Evolutionary conservation across 805 yeast species (phyloP).

Genomic region (Priceomyces medius): DNA sequence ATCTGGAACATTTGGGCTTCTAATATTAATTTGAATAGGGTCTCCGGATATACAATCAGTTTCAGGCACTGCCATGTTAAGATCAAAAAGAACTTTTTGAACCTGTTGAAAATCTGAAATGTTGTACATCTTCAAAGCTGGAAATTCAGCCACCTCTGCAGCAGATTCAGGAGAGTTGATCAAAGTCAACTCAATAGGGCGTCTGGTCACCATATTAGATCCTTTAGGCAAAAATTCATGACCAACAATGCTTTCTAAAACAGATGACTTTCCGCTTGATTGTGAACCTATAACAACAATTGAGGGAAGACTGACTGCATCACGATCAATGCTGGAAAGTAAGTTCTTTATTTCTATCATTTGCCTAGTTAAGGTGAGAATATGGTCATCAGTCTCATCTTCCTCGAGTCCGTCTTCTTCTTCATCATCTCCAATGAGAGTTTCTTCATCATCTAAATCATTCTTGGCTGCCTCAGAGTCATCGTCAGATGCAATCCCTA

Average conservation of each 20-base stretch:
- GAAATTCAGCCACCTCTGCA: slow-evolving; percentile 89
- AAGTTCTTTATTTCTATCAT: slow-evolving; percentile 94
- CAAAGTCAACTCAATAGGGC: slow-evolving; percentile 93
- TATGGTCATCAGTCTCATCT: slow-evolving; percentile 69
- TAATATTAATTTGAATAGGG: slow-evolving; percentile 88
- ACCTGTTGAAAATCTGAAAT: slow-evolving; percentile 87
- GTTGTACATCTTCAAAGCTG: slow-evolving; percentile 78
- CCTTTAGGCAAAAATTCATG: slow-evolving; percentile 97
- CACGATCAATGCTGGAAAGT: slow-evolving; percentile 72
- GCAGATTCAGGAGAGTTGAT: slow-evolving; percentile 81
- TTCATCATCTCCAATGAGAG: slow-evolving; percentile 41
- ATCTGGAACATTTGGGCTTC: slow-evolving; percentile 87
- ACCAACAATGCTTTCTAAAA: slow-evolving; percentile 95
- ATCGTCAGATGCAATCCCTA: slow-evolving; percentile 40
- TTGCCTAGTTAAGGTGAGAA: slow-evolving; percentile 85
- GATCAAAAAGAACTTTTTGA: slow-evolving; percentile 79
- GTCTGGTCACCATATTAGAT: slow-evolving; percentile 94
- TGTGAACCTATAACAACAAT: slow-evolving; percentile 98
- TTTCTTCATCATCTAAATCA: slow-evolving; percentile 32
- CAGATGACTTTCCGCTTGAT: slow-evolving; percentile 96
- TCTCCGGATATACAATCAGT: slow-evolving; percentile 85
- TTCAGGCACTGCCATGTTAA: slow-evolving; percentile 89
- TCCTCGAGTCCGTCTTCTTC: slow-evolving; percentile 45
- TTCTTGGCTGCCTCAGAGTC: slow-evolving; percentile 26
- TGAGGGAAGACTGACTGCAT: slow-evolving; percentile 81